These are phyloP conservation scores for Beverwykella pulmonaria DNA, from an alignment of 495 filamentous ascomycete genomes.

Conservation along the genomic window DNA sequence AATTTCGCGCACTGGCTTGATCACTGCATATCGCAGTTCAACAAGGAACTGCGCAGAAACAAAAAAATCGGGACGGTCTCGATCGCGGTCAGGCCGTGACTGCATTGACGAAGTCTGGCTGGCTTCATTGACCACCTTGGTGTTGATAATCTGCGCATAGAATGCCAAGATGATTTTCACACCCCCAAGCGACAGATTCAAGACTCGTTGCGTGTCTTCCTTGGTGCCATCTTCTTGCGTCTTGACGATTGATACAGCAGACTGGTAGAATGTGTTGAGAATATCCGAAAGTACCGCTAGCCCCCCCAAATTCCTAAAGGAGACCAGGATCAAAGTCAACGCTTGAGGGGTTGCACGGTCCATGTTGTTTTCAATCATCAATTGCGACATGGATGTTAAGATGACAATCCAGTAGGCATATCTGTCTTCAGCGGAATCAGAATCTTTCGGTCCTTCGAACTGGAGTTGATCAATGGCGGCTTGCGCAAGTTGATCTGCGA, in stretches of 20 bases:
- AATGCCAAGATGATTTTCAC: slow-evolving; percentile 84
- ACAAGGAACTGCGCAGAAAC: slow-evolving; percentile 78
- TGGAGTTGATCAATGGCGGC: slow-evolving; percentile 67
- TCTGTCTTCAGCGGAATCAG: slow-evolving; percentile 51
- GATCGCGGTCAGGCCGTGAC: slow-evolving; percentile 56
- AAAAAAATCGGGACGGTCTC: slow-evolving; percentile 66
- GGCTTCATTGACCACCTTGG: slow-evolving; percentile 78
- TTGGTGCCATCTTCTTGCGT: slow-evolving; percentile 47
- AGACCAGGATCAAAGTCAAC: slow-evolving; percentile 77
- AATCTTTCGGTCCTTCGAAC: slow-evolving; percentile 51
- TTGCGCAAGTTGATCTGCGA: slow-evolving; percentile 78
- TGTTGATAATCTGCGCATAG: slow-evolving; percentile 72
- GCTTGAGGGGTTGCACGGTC: slow-evolving; percentile 67
- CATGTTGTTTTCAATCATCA: slow-evolving; percentile 68
- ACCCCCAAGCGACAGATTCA: slow-evolving; percentile 50
- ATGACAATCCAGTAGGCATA: slow-evolving; percentile 82
- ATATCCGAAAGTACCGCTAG: slow-evolving; percentile 72
- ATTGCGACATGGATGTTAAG: slow-evolving; percentile 71
- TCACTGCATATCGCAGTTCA: slow-evolving; percentile 78
- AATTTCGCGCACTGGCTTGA: slow-evolving; percentile 75
- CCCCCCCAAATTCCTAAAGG: slow-evolving; percentile 81
- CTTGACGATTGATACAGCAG: slow-evolving; percentile 56
- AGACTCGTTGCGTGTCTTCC: slow-evolving; percentile 26
- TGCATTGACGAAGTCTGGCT: slow-evolving; percentile 64
- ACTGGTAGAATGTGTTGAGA: slow-evolving; percentile 70